Percentiles rank a stretch among this genome's conserved stretches.
These are phyloP conservation scores for Neoscytalidium dimidiatum DNA, from an alignment of 2,329 filamentous ascomycete genomes.

Conservation along the genomic window DNA sequence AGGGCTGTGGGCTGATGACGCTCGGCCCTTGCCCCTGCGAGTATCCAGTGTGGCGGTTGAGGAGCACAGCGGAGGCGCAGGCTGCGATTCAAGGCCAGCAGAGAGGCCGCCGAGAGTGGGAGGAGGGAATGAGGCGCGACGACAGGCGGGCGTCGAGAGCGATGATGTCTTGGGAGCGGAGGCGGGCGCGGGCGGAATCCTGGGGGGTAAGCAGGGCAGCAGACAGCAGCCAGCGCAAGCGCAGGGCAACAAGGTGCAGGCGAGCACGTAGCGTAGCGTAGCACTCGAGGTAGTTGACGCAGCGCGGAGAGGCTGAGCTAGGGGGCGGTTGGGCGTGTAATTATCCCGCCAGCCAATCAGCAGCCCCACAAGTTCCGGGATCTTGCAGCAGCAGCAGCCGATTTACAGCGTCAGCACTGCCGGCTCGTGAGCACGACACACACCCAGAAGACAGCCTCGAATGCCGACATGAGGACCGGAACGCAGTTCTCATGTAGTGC, in stretches of 20 bases:
- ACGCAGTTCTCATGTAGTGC: too few species aligned
- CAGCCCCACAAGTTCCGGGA: neutral
- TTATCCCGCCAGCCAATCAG: neutral
- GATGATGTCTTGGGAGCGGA: neutral
- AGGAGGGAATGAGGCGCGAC: neutral
- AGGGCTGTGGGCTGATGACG: slow-evolving; percentile 15
- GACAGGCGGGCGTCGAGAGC: neutral
- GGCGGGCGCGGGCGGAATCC: neutral
- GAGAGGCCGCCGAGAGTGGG: neutral
- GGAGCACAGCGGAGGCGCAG: neutral
- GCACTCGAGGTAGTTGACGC: too few species aligned
- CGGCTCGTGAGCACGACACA: too few species aligned
- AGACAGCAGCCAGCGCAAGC: neutral
- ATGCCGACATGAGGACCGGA: too few species aligned
- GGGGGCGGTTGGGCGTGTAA: neutral
- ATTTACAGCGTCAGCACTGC: too few species aligned
- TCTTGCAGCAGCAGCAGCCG: too few species aligned
- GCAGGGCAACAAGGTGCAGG: neutral
- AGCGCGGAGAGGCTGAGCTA: slow-evolving; percentile 10
- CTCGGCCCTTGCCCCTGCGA: slow-evolving; percentile 9
- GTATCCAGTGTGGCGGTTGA: neutral
- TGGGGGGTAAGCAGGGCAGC: neutral
- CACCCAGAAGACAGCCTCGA: too few species aligned
- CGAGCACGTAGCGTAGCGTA: too few species aligned
- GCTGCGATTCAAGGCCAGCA: neutral